A percentile compares a stretch with the other conserved stretches of the same genome.
Conservation (phyloP, 2,329 filamentous ascomycete genomes). For the Neoscytalidium dimidiatum region DNA sequence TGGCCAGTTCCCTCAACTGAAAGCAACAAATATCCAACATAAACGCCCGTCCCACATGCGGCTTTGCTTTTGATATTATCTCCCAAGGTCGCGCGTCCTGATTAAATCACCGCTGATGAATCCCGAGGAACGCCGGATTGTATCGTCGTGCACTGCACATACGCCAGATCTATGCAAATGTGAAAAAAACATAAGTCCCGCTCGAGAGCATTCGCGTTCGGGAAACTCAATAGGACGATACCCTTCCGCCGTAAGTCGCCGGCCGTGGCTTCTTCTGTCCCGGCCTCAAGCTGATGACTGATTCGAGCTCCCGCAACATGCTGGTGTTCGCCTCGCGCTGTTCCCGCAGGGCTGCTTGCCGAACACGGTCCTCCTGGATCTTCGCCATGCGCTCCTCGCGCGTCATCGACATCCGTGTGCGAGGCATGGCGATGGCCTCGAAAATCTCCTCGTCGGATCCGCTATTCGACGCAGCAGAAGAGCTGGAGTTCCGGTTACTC, state of each 20-base stretch:
- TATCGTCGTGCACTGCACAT: constrained; percentile 12
- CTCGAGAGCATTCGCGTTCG: not conserved
- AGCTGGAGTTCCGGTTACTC: constrained; percentile 33
- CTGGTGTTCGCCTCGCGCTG: constrained; percentile 79
- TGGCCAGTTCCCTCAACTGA: constrained; percentile 2
- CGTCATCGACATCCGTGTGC: constrained; percentile 70
- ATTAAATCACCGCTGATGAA: constrained; percentile 11
- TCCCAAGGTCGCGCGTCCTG: constrained; percentile 1
- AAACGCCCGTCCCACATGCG: constrained; percentile 2
- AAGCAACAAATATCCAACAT: not conserved
- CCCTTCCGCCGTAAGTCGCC: constrained; percentile 18
- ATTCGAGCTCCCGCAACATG: constrained; percentile 92
- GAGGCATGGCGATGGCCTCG: constrained; percentile 80
- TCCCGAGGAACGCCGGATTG: constrained; percentile 16
- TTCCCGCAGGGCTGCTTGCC: constrained; percentile 70
- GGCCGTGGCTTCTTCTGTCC: constrained; percentile 12
- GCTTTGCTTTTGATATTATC: constrained; percentile 13
- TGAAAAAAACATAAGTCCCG: constrained; percentile 14
- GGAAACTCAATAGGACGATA: constrained; percentile 15
- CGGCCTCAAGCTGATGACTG: constrained; percentile 63
- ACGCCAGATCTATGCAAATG: constrained; percentile 18
- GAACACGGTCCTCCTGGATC: constrained; percentile 83
- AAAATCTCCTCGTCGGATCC: constrained; percentile 76
- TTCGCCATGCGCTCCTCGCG: constrained; percentile 85
- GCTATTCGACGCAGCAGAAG: constrained; percentile 48